Base-by-base conservation (phyloP, 2,329 filamentous ascomycete genomes). In the Daldinia sp. region DNA sequence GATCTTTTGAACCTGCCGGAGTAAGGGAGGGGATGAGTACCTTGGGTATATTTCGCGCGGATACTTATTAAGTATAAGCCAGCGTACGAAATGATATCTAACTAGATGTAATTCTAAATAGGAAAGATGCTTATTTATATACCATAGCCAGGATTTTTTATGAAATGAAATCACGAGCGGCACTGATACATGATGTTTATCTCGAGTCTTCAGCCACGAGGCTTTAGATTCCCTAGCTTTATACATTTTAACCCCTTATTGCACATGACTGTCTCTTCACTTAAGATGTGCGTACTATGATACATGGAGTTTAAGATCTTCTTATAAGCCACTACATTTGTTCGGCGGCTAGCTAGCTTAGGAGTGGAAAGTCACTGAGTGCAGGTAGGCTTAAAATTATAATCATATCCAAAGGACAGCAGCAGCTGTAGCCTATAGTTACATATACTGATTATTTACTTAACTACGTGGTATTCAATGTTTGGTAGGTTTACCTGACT, bases 1-100 rank as follows among this genome's bases (percentile, higher is more conserved):
- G 77, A 78, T 58, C 72, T 84, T 5, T 65, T 82, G 30, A 60
- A 37, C 42, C 68, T 65, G 56, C 60, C 65, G 55, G 65, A 67
- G 33, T 70, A 42, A 69, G 37, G 18, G 50, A 9, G 26, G 23
- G 20, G 23, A 23, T 23, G 18, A 6, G 10, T 39, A 13, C n/a
- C n/a, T n/a, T n/a, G n/a, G 12, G 9, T 33, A 41, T 35, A 51
- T 53, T 33, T 12, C 7, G 26, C 15, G 33, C 28, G 26, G 26
- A 10, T 18, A 6, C 13, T 33, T 26, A 9, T 51, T 13, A 30
- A 6, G 46, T n/a, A 30, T 30, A 30, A 30, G 10, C 46, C 26
- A 30, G 15, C 15, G 15, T 28, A 51, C 15, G 28, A 51, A 6
- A 33, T 30, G 15, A 51, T 18, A 51, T n/a, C 1, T 33, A 51